A percentile compares a stretch with the other conserved stretches of the same genome.
Conservation (phyloP, 768 basidiomycete species). For the Chalciporus sphaerocephalus region DNA sequence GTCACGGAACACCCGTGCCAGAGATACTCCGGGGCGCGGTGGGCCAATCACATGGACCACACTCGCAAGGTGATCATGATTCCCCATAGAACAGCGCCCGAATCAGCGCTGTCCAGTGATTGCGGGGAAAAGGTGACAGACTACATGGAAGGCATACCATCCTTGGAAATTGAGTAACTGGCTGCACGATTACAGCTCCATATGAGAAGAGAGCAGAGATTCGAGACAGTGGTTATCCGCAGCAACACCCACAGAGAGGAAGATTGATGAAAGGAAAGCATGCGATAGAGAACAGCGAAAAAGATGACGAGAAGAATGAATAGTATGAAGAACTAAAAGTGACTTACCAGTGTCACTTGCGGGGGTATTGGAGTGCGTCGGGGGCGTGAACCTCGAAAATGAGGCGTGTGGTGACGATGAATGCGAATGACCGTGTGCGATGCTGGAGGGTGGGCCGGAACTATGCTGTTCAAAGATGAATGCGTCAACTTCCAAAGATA, state of each 20-base stretch:
- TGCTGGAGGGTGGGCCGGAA: conserved; percentile 1
- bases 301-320: background rate
- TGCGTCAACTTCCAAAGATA: background rate
- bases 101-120: background rate
- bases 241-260: background rate
- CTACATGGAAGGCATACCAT: background rate
- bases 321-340: background rate
- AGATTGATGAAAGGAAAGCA: too few relatives aligned
- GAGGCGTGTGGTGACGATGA: conserved; percentile 18
- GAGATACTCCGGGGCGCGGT: background rate
- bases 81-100: background rate
- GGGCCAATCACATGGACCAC: conserved; percentile 4
- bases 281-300: too few relatives aligned
- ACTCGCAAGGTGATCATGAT: background rate
- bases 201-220: background rate
- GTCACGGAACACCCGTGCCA: background rate
- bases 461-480: conserved; percentile 14
- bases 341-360: conserved; percentile 27
- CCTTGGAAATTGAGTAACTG: background rate
- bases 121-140: background rate
- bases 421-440: conserved; percentile 7
- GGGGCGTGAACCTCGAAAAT: conserved; percentile 20
- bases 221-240: background rate
- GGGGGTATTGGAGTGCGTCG: conserved; percentile 25
- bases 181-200: background rate